phyloP scores from a whole-genome alignment of 148 eudicot species.

The Camellia japonica region DNA sequence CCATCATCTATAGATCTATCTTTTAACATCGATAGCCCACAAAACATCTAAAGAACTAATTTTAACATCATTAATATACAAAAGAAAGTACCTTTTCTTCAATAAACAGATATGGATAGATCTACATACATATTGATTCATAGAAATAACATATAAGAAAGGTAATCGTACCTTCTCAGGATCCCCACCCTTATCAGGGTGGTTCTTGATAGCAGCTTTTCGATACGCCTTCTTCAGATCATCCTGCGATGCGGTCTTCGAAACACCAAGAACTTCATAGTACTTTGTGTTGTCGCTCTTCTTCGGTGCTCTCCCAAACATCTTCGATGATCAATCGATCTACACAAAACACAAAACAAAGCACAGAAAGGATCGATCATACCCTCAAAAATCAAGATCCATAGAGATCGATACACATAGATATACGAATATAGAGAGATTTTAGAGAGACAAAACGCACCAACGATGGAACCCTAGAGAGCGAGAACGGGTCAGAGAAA shows the following conservation, averaged over 20 bases:
- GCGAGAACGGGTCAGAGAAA: background rate
- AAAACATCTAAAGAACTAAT: too few relatives aligned
- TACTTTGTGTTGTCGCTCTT: constrained; percentile 50
- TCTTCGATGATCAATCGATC: constrained; percentile 26
- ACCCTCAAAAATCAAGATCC: too few relatives aligned
- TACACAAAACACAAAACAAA: background rate
- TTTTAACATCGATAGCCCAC: too few relatives aligned
- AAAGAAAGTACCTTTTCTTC: too few relatives aligned
- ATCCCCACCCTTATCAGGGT: constrained; percentile 58
- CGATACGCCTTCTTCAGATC: constrained; percentile 55
- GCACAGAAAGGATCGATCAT: background rate
- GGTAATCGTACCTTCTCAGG: constrained; percentile 41
- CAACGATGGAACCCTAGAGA: constrained; percentile 16
- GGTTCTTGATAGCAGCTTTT: constrained; percentile 53
- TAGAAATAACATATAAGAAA: background rate
- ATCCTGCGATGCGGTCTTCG: constrained; percentile 42
- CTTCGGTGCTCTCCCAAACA: constrained; percentile 55
- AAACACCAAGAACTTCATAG: constrained; percentile 43
- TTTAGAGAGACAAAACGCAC: background rate
- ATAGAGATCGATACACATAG: background rate
- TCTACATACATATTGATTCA: background rate
- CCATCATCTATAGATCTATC: too few relatives aligned
- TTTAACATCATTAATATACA: too few relatives aligned
- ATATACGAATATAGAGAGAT: background rate
- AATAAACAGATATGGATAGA: background rate